A percentile compares a stretch with the other conserved stretches of the same genome.
phyloP scores from a whole-genome alignment of 2,329 filamentous ascomycete genomes.

The Rhinocladiella mackenziei region DNA sequence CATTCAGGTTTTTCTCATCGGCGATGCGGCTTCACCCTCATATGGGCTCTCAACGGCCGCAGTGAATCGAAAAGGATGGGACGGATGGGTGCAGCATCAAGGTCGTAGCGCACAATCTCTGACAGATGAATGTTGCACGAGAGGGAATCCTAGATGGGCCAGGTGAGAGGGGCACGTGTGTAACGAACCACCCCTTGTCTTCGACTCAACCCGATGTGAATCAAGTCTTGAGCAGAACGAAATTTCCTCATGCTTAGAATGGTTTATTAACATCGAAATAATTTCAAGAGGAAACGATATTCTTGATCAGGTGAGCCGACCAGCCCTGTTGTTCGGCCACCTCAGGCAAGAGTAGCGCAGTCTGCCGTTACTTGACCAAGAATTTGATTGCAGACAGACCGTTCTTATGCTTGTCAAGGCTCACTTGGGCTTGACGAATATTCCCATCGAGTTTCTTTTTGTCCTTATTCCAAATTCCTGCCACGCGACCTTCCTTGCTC shows the following conservation, averaged over 20 bases:
- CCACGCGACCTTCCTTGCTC: too few species aligned
- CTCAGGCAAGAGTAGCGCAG: too few species aligned
- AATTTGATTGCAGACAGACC: too few species aligned
- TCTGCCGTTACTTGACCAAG: too few species aligned
- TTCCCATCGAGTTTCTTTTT: too few species aligned
- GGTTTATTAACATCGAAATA: not conserved
- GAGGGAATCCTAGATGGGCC: conserved; percentile 4
- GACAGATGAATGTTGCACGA: conserved; percentile 14
- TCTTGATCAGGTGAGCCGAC: conserved; percentile 1
- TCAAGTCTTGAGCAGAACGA: not conserved
- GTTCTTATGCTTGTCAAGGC: too few species aligned
- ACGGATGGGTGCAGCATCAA: conserved; percentile 10
- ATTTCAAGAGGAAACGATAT: not conserved
- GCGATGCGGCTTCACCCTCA: not conserved
- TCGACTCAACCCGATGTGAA: too few species aligned
- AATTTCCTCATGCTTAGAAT: not conserved
- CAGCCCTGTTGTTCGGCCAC: not conserved
- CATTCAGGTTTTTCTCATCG: not conserved
- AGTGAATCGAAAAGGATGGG: not conserved
- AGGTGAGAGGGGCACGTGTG: conserved; percentile 12
- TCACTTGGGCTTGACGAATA: too few species aligned
- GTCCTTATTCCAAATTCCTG: too few species aligned
- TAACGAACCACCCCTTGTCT: too few species aligned
- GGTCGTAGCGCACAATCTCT: conserved; percentile 14
- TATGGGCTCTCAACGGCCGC: too few species aligned